phyloP scores from a whole-genome alignment of 2,329 filamentous ascomycete species.

The Fusarium sp. region DNA sequence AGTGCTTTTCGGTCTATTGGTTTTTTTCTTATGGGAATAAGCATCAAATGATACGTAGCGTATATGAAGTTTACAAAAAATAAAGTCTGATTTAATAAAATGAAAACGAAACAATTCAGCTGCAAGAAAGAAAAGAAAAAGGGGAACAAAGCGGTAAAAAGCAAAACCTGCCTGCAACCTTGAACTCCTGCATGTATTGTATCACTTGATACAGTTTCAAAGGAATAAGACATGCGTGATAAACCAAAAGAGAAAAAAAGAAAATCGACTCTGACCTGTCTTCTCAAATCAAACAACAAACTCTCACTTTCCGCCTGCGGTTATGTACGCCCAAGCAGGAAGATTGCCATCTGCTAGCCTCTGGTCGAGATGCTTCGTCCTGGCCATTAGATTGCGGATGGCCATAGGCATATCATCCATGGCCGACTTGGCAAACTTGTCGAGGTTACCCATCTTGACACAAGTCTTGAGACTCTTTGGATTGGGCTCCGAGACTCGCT shows the following conservation, averaged over 20 bases:
- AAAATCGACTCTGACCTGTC: neutral
- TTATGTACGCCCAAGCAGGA: conserved; percentile 11
- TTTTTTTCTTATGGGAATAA: neutral
- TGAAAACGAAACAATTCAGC: neutral
- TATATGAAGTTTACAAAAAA: neutral
- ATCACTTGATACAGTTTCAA: conserved; percentile 5
- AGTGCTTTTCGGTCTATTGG: conserved; percentile 17
- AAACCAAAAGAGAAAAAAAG: neutral
- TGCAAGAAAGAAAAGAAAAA: neutral
- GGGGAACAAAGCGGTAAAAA: neutral
- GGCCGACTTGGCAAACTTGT: neutral
- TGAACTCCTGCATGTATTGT: conserved; percentile 1
- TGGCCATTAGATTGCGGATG: conserved; percentile 32
- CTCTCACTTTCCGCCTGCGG: neutral
- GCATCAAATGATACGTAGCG: neutral
- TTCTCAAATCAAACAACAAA: neutral
- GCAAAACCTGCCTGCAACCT: neutral
- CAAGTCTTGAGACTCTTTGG: neutral
- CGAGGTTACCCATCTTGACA: conserved; percentile 1
- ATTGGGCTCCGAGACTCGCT: conserved; percentile 3
- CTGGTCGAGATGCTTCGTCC: conserved; percentile 20
- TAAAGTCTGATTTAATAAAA: neutral
- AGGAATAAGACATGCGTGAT: neutral
- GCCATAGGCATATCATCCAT: conserved; percentile 32
- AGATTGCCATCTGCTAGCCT: conserved; percentile 12